These are phyloP conservation scores for Penicillium occitanis DNA, from an alignment of 2,329 filamentous ascomycete genomes.

Conservation along the genomic window DNA sequence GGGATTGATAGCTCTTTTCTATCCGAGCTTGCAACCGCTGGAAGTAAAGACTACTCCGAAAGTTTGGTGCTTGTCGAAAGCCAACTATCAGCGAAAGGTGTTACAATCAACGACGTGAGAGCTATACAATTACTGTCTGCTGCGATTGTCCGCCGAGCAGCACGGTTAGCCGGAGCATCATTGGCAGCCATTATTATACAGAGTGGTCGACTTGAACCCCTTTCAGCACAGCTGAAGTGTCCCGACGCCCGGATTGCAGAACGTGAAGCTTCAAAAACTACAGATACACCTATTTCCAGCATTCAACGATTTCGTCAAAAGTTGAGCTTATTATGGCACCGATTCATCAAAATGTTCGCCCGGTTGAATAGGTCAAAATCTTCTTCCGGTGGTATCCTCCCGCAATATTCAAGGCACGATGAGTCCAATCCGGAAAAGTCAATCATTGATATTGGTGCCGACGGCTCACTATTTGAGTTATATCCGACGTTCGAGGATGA, in stretches of 20 bases:
- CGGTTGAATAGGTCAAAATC: background rate
- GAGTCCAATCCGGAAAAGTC: slow-evolving; percentile 1
- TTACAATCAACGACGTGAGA: slow-evolving; percentile 18
- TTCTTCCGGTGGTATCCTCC: background rate
- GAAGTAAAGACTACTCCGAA: background rate
- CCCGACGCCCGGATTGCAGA: slow-evolving; percentile 8
- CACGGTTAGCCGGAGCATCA: slow-evolving; percentile 24
- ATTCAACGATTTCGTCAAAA: slow-evolving; percentile 8
- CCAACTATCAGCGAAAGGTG: slow-evolving; percentile 14
- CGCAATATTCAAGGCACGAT: background rate
- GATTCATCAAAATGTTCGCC: slow-evolving; percentile 16
- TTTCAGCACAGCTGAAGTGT: background rate
- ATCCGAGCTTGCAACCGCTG: slow-evolving; percentile 18
- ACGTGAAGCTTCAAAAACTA: background rate
- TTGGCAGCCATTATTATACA: slow-evolving; percentile 24
- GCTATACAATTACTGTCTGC: slow-evolving; percentile 21
- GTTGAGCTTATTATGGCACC: slow-evolving; percentile 20
- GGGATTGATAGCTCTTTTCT: slow-evolving; percentile 24
- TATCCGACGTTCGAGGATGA: slow-evolving; percentile 26
- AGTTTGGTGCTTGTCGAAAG: slow-evolving; percentile 3
- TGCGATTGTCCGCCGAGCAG: slow-evolving; percentile 24
- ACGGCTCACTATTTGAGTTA: slow-evolving; percentile 26
- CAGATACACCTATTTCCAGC: background rate
- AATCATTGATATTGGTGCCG: slow-evolving; percentile 27
- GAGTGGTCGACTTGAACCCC: slow-evolving; percentile 17